Base-by-base conservation (phyloP, 1,284 basidiomycete species). In the Agaricales sp. region DNA sequence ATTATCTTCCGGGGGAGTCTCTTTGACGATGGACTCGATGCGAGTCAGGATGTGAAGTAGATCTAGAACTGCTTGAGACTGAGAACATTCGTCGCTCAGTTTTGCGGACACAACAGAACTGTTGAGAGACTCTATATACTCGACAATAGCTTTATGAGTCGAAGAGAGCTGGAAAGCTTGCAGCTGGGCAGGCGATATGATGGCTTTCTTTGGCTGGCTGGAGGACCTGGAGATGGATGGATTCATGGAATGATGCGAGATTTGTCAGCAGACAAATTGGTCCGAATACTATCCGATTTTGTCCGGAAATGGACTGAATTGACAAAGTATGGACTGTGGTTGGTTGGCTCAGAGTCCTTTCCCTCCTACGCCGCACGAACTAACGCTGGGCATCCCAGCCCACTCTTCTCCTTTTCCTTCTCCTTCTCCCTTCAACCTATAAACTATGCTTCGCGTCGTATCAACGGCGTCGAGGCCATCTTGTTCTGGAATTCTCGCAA, bases 1-100 rank as follows among this genome's bases (percentile, higher is more conserved):
- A 62, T 97, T 97, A 56, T 94, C 87, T 19, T 95, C 82, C 0
- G 94, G 83, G 2, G 95, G 95, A 0, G 81, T 92, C 1, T 70
- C 71, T 26, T 73, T 69, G 1, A 81, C 87, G 24, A 87, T 68
- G 38, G 69, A 60, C 60, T 90, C 79, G 8, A 96, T 77, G n/a
- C 66, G 61, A 45, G 85, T 76, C 2, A 96, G 70, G 1, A 92
- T 64, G 1, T 61, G 57, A 13, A 95, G 59, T 4, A 93, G 66
- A 3, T 78, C 71, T 47, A 63, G 56, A 3, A 89, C 74, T 16
- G 75, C 79, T 88, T 94, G 56, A 47, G 81, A 81, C 45, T 73
- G 61, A 1, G 70, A 53, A 49, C 79, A 80, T 12, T 71, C 65
- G 53, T 89, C 84, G 0, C 77, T 80, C 46, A 97, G 73, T 64